phyloP scores from a whole-genome alignment of 2,329 filamentous ascomycete species.

The Exophiala sideris region DNA sequence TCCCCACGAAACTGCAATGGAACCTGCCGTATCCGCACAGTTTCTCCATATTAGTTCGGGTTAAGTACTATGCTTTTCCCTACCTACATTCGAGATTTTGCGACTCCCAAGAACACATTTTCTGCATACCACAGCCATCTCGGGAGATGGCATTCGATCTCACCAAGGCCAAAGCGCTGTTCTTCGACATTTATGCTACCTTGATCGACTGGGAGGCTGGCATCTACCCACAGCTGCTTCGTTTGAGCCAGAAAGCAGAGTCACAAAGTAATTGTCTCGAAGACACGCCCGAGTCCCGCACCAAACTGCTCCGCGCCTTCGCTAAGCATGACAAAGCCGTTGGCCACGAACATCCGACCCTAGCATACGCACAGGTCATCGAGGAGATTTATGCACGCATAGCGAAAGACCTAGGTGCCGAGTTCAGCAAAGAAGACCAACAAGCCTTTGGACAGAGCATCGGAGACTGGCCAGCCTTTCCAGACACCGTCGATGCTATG shows the following conservation, averaged over 20 bases:
- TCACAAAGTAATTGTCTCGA: neutral
- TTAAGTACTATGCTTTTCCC: no score
- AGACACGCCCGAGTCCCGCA: constrained; percentile 3
- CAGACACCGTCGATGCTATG: constrained; percentile 55
- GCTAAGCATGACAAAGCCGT: constrained; percentile 3
- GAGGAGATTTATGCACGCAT: constrained; percentile 10
- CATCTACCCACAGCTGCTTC: constrained; percentile 36
- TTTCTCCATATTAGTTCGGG: no score
- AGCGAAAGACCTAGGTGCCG: constrained; percentile 1
- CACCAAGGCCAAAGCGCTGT: constrained; percentile 38
- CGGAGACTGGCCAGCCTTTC: constrained; percentile 53
- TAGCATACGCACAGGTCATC: constrained; percentile 11
- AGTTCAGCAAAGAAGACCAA: constrained; percentile 33
- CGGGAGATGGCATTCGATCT: neutral
- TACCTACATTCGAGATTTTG: no score
- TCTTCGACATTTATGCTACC: constrained; percentile 77
- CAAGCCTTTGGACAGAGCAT: constrained; percentile 48
- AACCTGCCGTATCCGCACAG: no score
- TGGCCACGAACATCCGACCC: constrained; percentile 6
- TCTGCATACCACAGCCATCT: no score
- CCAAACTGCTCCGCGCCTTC: constrained; percentile 5
- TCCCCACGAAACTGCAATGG: no score
- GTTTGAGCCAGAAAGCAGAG: neutral
- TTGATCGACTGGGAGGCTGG: constrained; percentile 74
- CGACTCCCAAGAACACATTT: no score